These are phyloP conservation scores for Biscogniauxia sp. DNA, from an alignment of 2,329 filamentous ascomycete genomes.

Conservation along the genomic window DNA sequence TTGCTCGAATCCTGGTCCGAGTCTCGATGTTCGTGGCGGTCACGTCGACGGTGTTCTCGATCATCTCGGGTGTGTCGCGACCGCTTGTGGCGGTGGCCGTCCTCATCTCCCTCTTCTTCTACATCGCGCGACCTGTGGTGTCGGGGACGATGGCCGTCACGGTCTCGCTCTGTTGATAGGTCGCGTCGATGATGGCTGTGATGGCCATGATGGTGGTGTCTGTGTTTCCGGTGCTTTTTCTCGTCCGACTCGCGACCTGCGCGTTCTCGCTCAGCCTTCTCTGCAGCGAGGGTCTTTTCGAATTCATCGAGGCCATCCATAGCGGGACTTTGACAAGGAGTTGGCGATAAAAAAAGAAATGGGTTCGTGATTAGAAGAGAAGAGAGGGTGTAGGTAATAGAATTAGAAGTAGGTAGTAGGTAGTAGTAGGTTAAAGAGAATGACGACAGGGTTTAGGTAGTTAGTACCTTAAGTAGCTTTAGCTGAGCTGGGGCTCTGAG, in stretches of 20 bases:
- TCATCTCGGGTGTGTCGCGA: slow-evolving; percentile 56
- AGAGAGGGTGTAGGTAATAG: too few relatives aligned
- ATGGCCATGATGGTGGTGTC: slow-evolving; percentile 37
- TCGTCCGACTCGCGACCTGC: slow-evolving; percentile 35
- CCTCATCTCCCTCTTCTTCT: slow-evolving; percentile 46
- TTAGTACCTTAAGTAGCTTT: too few relatives aligned
- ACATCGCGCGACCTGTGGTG: slow-evolving; percentile 36
- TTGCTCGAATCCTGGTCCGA: slow-evolving; percentile 34
- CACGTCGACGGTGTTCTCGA: slow-evolving; percentile 20
- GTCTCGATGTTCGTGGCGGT: slow-evolving; percentile 17
- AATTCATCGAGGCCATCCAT: slow-evolving; percentile 68
- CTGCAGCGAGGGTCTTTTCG: slow-evolving; percentile 70
- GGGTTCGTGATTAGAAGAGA: too few relatives aligned
- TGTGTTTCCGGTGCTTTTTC: slow-evolving; percentile 42
- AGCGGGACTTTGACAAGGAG: neutral
- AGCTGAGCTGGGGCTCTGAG: too few relatives aligned
- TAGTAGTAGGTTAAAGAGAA: too few relatives aligned
- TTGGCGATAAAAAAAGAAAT: too few relatives aligned
- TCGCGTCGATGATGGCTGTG: slow-evolving; percentile 47
- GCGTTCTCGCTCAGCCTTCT: slow-evolving; percentile 53
- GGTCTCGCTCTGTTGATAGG: slow-evolving; percentile 42
- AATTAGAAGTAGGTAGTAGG: too few relatives aligned
- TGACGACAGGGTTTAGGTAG: too few relatives aligned
- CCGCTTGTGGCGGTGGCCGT: slow-evolving; percentile 62
- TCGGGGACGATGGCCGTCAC: slow-evolving; percentile 33